Evolutionary conservation across 306 rosid species (phyloP), one percentile per base, ranked within the genome.

Genomic region (Phaseolus lunatus): DNA sequence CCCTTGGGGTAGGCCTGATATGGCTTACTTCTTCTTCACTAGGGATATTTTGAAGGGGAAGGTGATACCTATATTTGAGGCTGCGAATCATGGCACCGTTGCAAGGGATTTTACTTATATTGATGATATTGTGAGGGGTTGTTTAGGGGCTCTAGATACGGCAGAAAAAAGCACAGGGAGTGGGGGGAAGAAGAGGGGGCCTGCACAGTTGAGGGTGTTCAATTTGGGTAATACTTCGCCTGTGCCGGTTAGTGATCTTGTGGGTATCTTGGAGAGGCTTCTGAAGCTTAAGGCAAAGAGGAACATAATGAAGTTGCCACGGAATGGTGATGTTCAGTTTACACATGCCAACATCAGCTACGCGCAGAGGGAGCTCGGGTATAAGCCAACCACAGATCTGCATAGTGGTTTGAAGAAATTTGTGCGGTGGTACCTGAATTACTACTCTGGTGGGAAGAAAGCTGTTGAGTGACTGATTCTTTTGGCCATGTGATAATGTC

Each of bases 1-100:
- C 4, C 98, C 98, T 3, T 95, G 98, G 98, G 98, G 98, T 41
- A 88, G 97, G 80, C 98, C 98, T 14, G 98, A 94, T 35, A 94
- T 94, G 98, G 98, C 98, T 3, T 94, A 94, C 70, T 95, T 95
- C 85, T 95, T 95, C 59, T 95, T 95, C 80, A 90, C 98, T 0
- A 90, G 80, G 75, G 97, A 92, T 84, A 92, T 95, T 54, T 82
- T 95, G 92, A 90, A 87, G 53, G 98, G 97, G 73, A 95, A 95
- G 83, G 7, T 84, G 1, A 95, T 95, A 26, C 33, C 95, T 0
- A 92, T 95, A 14, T 95, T 95, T 45, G 97, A 95, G 83, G 98
- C 86, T 0, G 80, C 95, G 0, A 91, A 95, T 84, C 98, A 95
- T 68, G 96, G 96, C 13, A 92, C 96, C 0, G 98, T 95, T 37